A percentile compares a stretch with the other conserved stretches of the same genome.
These are phyloP conservation scores for Datura wrightii DNA, from an alignment of 257 asterid species.

Conservation along the genomic window DNA sequence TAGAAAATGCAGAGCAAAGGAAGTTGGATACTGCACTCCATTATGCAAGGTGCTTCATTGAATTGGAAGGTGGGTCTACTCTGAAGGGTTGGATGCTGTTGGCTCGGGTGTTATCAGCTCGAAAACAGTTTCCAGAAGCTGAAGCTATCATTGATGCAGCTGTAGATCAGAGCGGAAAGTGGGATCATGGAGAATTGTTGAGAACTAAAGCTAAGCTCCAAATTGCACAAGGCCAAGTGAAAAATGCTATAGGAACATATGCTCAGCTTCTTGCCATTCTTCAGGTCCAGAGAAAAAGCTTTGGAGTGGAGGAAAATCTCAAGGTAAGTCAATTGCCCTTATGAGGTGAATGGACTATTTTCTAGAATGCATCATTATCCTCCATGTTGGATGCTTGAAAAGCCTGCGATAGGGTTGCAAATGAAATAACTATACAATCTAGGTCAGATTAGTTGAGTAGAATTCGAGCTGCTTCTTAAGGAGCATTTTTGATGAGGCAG, in stretches of 20 bases:
- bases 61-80: conserved; percentile 75
- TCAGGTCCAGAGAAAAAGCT: conserved; percentile 76
- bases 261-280: conserved; percentile 77
- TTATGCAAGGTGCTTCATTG: conserved; percentile 60
- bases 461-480: neutral
- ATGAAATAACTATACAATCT: neutral
- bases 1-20: conserved; percentile 89
- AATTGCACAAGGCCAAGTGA: conserved; percentile 69
- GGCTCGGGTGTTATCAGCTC: conserved; percentile 85
- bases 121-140: conserved; percentile 65
- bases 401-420: neutral
- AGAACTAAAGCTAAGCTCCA: conserved; percentile 87
- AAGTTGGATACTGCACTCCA: conserved; percentile 79
- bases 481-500: conserved; percentile 17
- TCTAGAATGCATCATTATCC: neutral
- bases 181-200: conserved; percentile 85
- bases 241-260: conserved; percentile 74
- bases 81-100: conserved; percentile 71
- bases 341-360: neutral
- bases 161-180: conserved; percentile 76
- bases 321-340: conserved; percentile 20
- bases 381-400: neutral
- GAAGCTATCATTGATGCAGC: conserved; percentile 67
- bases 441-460: neutral
- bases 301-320: conserved; percentile 50